These are phyloP conservation scores for Verticillium klebahnii DNA, from an alignment of 2,329 filamentous ascomycete genomes.

Conservation along the genomic window DNA sequence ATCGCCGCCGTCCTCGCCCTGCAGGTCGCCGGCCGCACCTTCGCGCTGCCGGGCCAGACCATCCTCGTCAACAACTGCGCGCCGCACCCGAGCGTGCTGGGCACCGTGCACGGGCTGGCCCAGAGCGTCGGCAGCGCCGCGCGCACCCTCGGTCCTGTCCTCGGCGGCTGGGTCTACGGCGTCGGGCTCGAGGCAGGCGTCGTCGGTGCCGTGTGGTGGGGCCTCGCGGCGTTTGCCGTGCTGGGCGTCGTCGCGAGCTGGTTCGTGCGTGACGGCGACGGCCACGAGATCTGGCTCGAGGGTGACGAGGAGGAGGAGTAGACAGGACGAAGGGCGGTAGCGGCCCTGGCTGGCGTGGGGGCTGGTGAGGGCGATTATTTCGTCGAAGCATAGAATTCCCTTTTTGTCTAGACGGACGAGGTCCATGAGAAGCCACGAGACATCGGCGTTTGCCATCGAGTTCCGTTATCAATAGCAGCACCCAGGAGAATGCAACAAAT, in stretches of 20 bases:
- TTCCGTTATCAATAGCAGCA: too few relatives aligned
- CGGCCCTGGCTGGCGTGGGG: too few relatives aligned
- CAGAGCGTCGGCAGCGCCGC: slow-evolving; percentile 56
- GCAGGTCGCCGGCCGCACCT: slow-evolving; percentile 64
- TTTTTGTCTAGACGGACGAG: too few relatives aligned
- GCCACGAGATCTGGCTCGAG: slow-evolving; percentile 61
- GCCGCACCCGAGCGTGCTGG: slow-evolving; percentile 41
- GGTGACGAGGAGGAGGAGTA: slow-evolving; percentile 46
- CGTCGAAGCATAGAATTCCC: too few relatives aligned
- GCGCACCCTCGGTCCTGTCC: slow-evolving; percentile 54
- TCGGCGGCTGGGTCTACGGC: slow-evolving; percentile 59
- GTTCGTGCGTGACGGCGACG: slow-evolving; percentile 56
- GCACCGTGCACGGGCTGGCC: slow-evolving; percentile 44
- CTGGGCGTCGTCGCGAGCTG: slow-evolving; percentile 46
- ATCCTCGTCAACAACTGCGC: slow-evolving; percentile 45
- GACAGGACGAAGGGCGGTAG: too few relatives aligned
- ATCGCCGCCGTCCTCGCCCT: slow-evolving; percentile 58
- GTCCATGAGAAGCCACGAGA: too few relatives aligned
- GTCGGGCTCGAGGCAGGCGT: slow-evolving; percentile 50
- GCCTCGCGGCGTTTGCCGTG: slow-evolving; percentile 43
- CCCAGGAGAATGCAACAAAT: too few relatives aligned
- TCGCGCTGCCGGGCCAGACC: slow-evolving; percentile 43
- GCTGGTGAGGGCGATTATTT: too few relatives aligned
- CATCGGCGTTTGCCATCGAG: too few relatives aligned
- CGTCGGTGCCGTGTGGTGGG: slow-evolving; percentile 57